phyloP scores from a whole-genome alignment of 345 rosid genomes.

The Hypericum androsaemum region DNA sequence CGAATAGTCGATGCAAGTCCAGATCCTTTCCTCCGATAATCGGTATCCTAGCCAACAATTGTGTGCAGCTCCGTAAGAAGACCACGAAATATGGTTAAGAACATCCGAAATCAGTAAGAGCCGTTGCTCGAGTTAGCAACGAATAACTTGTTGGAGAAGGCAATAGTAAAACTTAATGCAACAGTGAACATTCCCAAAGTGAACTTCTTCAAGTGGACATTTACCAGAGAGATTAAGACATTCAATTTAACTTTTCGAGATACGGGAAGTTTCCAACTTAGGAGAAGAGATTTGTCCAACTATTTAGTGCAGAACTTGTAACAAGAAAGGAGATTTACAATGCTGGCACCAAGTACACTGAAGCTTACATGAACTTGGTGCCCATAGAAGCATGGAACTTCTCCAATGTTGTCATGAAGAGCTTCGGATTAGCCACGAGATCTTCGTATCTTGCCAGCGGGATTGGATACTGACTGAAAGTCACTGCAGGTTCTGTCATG shows the following conservation, averaged over 20 bases:
- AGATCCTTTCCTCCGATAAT: constrained; percentile 85
- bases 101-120: too few relatives aligned
- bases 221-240: too few relatives aligned
- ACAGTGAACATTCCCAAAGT: too few relatives aligned
- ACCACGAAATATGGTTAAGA: too few relatives aligned
- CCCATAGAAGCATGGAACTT: constrained; percentile 67
- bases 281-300: too few relatives aligned
- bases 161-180: too few relatives aligned
- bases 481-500: constrained; percentile 33
- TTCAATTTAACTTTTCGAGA: too few relatives aligned
- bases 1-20: constrained; percentile 80
- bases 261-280: too few relatives aligned
- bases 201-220: too few relatives aligned
- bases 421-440: constrained; percentile 43
- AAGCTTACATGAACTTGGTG: constrained; percentile 80
- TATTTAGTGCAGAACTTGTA: too few relatives aligned
- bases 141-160: too few relatives aligned
- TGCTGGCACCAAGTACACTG: neutral
- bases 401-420: constrained; percentile 66
- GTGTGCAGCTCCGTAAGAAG: neutral
- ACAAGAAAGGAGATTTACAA: neutral
- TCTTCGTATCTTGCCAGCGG: constrained; percentile 70
- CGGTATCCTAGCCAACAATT: constrained; percentile 53
- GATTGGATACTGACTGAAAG: constrained; percentile 34
- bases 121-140: too few relatives aligned